Percentiles rank a stretch among this genome's conserved stretches.
Evolutionary conservation across 306 rosid species (phyloP).

Genomic region (Glycine latifolia): DNA sequence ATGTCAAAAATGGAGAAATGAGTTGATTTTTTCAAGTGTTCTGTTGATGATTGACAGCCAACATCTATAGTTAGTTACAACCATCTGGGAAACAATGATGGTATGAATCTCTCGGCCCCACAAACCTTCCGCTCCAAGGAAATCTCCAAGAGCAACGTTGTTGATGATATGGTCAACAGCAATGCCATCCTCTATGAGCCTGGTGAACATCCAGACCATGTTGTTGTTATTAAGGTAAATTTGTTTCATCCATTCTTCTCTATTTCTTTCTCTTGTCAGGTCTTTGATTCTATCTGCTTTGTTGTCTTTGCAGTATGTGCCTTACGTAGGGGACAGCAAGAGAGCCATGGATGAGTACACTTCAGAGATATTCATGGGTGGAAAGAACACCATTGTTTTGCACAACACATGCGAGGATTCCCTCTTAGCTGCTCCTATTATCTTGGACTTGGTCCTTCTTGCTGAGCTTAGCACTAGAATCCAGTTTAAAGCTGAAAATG

Average conservation of each 20-base stretch:
- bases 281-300: constrained; percentile 22
- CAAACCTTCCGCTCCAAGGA: constrained; percentile 98
- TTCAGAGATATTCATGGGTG: constrained; percentile 99
- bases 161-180: constrained; percentile 98
- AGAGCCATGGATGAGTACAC: constrained; percentile 99
- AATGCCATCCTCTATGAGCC: constrained; percentile 88
- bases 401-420: constrained; percentile 99
- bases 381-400: constrained; percentile 86
- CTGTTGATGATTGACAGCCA: constrained; percentile 66
- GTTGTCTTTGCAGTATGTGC: constrained; percentile 73
- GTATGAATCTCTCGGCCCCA: constrained; percentile 98
- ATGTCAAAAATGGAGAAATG: background rate
- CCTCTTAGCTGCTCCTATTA: constrained; percentile 96
- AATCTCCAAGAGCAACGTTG: constrained; percentile 97
- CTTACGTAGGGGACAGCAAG: constrained; percentile 97
- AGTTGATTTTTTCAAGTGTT: constrained; percentile 14
- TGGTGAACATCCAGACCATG: constrained; percentile 99
- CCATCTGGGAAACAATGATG: constrained; percentile 98
- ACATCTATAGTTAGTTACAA: constrained; percentile 98
- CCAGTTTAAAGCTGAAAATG: constrained; percentile 86
- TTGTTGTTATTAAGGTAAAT: constrained; percentile 91
- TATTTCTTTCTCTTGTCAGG: background rate
- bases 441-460: constrained; percentile 94
- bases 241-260: background rate
- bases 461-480: constrained; percentile 98